Conservation (phyloP, 176 grass and related monocot genomes). For the Puya raimondii region DNA sequence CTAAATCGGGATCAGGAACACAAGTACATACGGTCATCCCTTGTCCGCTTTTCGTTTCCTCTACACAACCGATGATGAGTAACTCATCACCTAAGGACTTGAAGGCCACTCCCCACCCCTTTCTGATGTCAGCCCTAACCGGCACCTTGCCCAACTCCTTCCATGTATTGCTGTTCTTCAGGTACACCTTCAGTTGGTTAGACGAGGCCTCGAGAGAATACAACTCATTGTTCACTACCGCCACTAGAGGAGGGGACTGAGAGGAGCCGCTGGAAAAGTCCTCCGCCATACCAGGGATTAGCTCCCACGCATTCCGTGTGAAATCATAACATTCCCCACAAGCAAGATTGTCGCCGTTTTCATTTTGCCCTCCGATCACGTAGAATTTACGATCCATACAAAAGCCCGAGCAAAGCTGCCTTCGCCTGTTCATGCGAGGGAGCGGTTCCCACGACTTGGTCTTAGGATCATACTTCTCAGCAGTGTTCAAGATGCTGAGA, state of each 20-base stretch:
- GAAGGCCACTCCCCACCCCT: constrained; percentile 14
- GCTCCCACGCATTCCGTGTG: not conserved
- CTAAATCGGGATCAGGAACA: not conserved
- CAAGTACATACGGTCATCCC: constrained; percentile 11
- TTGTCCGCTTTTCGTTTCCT: not conserved
- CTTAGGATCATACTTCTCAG: constrained; percentile 8
- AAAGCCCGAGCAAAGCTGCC: constrained; percentile 5
- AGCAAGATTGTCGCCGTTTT: constrained; percentile 1
- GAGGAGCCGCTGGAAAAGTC: not conserved
- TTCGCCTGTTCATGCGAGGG: not conserved
- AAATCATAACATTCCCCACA: constrained; percentile 4
- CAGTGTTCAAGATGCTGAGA: not conserved
- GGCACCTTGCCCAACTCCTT: constrained; percentile 1
- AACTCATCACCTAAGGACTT: constrained; percentile 8
- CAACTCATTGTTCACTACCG: constrained; percentile 12
- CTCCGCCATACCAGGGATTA: not conserved
- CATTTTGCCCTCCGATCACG: constrained; percentile 11
- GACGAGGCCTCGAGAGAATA: constrained; percentile 7
- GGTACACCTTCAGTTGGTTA: constrained; percentile 8
- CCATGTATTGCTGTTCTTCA: constrained; percentile 10
- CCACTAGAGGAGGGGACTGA: constrained; percentile 4
- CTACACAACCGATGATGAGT: constrained; percentile 2
- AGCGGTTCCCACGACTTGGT: not conserved
- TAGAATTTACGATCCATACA: constrained; percentile 8
- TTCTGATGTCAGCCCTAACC: constrained; percentile 6